Evolutionary conservation across 1,139 yeast species (phyloP).

Genomic region (Debaryomyces psychrophilus): DNA sequence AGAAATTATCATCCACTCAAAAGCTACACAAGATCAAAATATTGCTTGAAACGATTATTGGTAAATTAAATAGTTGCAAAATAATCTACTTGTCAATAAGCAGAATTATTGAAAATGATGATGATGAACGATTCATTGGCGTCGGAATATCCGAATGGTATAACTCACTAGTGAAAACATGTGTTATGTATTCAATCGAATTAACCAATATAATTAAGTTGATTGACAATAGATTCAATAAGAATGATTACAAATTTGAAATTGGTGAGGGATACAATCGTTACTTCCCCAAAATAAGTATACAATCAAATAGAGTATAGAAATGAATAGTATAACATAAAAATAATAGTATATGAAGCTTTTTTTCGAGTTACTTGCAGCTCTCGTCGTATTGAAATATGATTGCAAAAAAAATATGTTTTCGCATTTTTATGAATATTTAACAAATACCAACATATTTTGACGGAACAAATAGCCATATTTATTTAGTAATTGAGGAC

Average conservation of each 20-base stretch:
- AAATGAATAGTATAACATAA: neutral
- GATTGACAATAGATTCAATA: conserved; percentile 12
- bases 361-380: too few species aligned
- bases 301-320: conserved; percentile 1
- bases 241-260: conserved; percentile 19
- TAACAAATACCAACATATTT: neutral
- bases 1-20: neutral
- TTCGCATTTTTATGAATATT: neutral
- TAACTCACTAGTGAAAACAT: conserved; percentile 28
- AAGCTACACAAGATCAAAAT: conserved; percentile 9
- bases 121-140: conserved; percentile 14
- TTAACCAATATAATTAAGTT: conserved; percentile 18
- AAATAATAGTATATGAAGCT: too few species aligned
- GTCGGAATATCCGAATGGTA: conserved; percentile 24
- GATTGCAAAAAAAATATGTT: neutral
- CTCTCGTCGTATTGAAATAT: neutral
- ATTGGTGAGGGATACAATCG: conserved; percentile 36
- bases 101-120: conserved; percentile 11
- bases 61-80: conserved; percentile 22
- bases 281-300: conserved; percentile 40
- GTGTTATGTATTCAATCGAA: conserved; percentile 27
- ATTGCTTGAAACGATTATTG: conserved; percentile 16
- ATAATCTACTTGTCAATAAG: conserved; percentile 5
- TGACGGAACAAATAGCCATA: too few species aligned
- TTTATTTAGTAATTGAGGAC: too few species aligned